Evolutionary conservation across 2,329 filamentous ascomycete genomes (phyloP).

Genomic region (Coniochaeta sp.): DNA sequence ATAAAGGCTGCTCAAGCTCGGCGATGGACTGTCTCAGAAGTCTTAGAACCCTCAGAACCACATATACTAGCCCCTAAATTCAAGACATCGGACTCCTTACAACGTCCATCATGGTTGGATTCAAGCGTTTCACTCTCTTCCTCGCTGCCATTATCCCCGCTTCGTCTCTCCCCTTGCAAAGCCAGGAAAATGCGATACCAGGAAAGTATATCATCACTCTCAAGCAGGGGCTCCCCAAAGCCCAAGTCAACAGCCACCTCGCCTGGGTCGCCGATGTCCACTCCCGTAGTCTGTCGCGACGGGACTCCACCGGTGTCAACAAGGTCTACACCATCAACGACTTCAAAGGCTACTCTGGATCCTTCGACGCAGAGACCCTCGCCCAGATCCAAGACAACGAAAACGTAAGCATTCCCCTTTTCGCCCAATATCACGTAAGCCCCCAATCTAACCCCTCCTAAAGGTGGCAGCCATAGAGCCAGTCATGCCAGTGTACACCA

Average conservation of each 20-base stretch:
- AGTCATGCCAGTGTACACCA: neutral
- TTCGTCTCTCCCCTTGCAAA: neutral
- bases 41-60: neutral
- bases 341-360: constrained; percentile 33
- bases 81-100: neutral
- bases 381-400: constrained; percentile 21
- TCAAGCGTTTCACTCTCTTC: neutral
- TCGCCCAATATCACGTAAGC: neutral
- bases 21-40: neutral
- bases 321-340: constrained; percentile 26
- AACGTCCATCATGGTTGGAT: neutral
- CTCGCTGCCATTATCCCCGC: neutral
- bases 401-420: neutral
- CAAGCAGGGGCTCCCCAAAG: constrained; percentile 23
- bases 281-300: constrained; percentile 20
- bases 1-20: neutral
- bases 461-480: neutral
- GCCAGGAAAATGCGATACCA: neutral
- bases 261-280: constrained; percentile 26
- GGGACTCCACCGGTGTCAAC: constrained; percentile 22
- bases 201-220: constrained; percentile 35
- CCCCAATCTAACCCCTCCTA: neutral
- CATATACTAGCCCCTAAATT: neutral
- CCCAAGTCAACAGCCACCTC: constrained; percentile 23
- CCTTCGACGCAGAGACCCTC: constrained; percentile 33